Base-by-base conservation (phyloP, 164 flowering plant species). In the Kalanchoe fedtschenkoi region DNA sequence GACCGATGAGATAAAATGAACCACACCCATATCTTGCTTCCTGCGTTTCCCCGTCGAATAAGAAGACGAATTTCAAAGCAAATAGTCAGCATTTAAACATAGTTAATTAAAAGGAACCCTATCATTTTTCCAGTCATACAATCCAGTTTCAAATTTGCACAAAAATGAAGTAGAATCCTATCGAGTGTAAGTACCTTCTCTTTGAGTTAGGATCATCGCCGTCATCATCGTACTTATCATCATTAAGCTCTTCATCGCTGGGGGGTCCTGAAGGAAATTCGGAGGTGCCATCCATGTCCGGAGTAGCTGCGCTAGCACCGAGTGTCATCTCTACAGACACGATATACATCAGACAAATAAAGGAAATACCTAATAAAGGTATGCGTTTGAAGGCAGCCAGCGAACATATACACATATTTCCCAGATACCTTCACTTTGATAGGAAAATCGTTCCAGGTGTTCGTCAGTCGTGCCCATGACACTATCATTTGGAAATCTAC, bases 181-280 rank as follows among this genome's bases (percentile, higher is more conserved):
- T 4, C 15, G 15, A 39, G 43, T 39, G 2, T n/a, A 16, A 16
- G 1, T 16, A 43, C 47, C 47, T 16, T n/a, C 47, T 5, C 7
- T 43, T 43, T 43, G 9, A 6, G 7, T 43, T 43, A 9, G 47
- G 47, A 43, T 43, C 47, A 17, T 43, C 47, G 7, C 47, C 47
- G 4, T 17, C 47, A 9, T 43, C 47, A n/a, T 43, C 47, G 19
- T 43, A 43, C 21, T 0, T 17, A 3, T 43, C 21, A n/a, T 43
- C 47, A 17, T 43, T 43, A 22, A 43, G 47, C 8, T 43, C 47
- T 16, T 43, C 47, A 16, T 43, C 47, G 19, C 47, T 43, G 4
- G 47, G 47, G 15, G 47, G 47, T n/a, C 47, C 47, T 43, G 47
- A 43, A 43, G 47, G 47, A 43, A 16, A 22, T 43, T 43, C 47